Evolutionary conservation across 1,284 basidiomycete genomes (phyloP).

Genomic region (Chalciporus sp.): DNA sequence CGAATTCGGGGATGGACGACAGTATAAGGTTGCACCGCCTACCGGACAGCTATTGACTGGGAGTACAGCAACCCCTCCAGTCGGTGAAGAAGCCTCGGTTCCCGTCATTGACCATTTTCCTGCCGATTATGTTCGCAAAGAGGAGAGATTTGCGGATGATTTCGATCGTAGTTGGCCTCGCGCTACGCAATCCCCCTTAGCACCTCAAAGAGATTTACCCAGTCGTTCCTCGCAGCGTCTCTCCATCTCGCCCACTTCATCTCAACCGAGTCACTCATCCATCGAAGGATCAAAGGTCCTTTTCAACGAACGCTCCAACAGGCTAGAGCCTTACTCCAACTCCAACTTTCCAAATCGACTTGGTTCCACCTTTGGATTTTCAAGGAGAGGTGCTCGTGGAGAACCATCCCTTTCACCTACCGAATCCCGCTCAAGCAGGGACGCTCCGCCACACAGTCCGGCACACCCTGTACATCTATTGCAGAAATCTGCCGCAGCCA

Average conservation of each 20-base stretch:
- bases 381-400: slow-evolving; percentile 47
- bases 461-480: slow-evolving; percentile 48
- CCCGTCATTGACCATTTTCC: slow-evolving; percentile 25
- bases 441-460: slow-evolving; percentile 45
- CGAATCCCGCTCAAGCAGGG: slow-evolving; percentile 48
- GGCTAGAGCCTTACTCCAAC: slow-evolving; percentile 73
- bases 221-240: slow-evolving; percentile 36
- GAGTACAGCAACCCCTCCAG: slow-evolving; percentile 11
- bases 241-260: slow-evolving; percentile 38
- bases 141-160: slow-evolving; percentile 84
- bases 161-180: slow-evolving; percentile 93
- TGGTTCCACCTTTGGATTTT: slow-evolving; percentile 34
- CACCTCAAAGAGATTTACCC: slow-evolving; percentile 45
- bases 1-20: slow-evolving; percentile 90
- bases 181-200: slow-evolving; percentile 47
- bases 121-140: slow-evolving; percentile 55
- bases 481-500: slow-evolving; percentile 43
- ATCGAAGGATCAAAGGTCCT: slow-evolving; percentile 65
- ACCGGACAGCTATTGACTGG: slow-evolving; percentile 28
- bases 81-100: slow-evolving; percentile 19
- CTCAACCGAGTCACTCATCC: slow-evolving; percentile 49
- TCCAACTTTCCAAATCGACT: slow-evolving; percentile 37
- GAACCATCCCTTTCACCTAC: slow-evolving; percentile 44
- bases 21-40: slow-evolving; percentile 75
- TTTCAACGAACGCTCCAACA: slow-evolving; percentile 91